phyloP scores from a whole-genome alignment of 2,329 filamentous ascomycete species.

The Microdochium nivale region DNA sequence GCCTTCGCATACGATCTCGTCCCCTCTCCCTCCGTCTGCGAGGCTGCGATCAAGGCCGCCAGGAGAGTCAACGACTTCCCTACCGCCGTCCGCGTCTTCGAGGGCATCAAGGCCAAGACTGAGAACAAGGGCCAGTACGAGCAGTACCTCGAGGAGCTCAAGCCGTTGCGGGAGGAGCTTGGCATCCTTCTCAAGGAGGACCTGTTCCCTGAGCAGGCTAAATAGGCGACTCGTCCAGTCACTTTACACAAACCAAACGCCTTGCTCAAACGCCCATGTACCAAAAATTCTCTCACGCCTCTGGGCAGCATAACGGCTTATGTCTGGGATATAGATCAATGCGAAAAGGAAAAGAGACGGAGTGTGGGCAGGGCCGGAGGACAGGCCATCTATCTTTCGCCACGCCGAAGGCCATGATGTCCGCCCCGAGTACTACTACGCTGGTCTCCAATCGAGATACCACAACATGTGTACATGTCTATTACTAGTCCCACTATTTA shows the following conservation, averaged over 20 bases:
- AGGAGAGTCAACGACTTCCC: slow-evolving; percentile 97
- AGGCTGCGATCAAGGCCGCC: slow-evolving; percentile 85
- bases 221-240: slow-evolving; percentile 15
- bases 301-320: not conserved
- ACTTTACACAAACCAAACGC: not conserved
- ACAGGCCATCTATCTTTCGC: not conserved
- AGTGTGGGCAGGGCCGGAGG: not conserved
- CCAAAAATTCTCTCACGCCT: not conserved
- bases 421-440: not conserved
- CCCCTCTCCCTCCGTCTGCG: slow-evolving; percentile 83
- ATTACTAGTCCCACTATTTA: slow-evolving; percentile 3
- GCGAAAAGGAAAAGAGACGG: not conserved
- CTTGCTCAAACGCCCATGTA: not conserved
- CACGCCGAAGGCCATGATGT: not conserved
- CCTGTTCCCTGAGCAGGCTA: slow-evolving; percentile 65
- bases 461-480: slow-evolving; percentile 8
- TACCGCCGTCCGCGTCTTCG: slow-evolving; percentile 95
- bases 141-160: slow-evolving; percentile 89
- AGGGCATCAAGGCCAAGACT: slow-evolving; percentile 99
- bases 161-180: slow-evolving; percentile 86
- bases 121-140: slow-evolving; percentile 98
- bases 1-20: slow-evolving; percentile 99
- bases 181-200: slow-evolving; percentile 87
- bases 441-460: slow-evolving; percentile 1
- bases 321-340: not conserved